A percentile compares a stretch with the other conserved stretches of the same genome.
These are phyloP conservation scores for Phlyctochytrium arcticum DNA, from an alignment of 192 early-diverging fungal species.

Conservation along the genomic window DNA sequence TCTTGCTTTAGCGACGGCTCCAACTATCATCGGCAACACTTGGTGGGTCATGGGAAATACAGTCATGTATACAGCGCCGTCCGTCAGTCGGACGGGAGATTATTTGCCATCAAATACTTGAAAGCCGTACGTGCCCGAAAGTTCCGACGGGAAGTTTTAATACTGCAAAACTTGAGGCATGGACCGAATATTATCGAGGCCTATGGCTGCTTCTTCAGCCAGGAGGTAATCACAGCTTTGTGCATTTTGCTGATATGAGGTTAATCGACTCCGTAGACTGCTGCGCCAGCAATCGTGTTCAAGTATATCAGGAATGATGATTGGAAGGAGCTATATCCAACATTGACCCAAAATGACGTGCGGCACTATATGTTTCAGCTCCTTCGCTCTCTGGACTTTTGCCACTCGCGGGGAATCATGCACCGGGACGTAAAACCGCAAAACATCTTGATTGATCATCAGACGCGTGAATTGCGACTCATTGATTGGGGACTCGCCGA, in stretches of 20 bases:
- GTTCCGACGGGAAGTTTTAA: slow-evolving; percentile 38
- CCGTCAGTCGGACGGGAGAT: background rate
- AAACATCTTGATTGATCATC: slow-evolving; percentile 42
- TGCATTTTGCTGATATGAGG: background rate
- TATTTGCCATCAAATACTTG: slow-evolving; percentile 31
- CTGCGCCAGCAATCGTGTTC: slow-evolving; percentile 29
- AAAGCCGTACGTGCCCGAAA: slow-evolving; percentile 26
- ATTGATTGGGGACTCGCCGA: slow-evolving; percentile 49
- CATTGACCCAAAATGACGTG: slow-evolving; percentile 22
- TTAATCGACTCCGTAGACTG: slow-evolving; percentile 7
- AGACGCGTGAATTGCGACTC: slow-evolving; percentile 26
- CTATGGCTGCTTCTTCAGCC: background rate
- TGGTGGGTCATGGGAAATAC: slow-evolving; percentile 14
- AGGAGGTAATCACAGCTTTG: background rate
- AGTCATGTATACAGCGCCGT: slow-evolving; percentile 11
- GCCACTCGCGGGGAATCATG: slow-evolving; percentile 44
- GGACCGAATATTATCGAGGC: slow-evolving; percentile 40
- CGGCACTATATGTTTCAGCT: slow-evolving; percentile 29
- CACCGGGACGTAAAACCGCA: slow-evolving; percentile 54
- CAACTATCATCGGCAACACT: background rate
- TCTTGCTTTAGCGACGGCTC: slow-evolving; percentile 6
- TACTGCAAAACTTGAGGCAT: slow-evolving; percentile 32
- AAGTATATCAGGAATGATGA: slow-evolving; percentile 11
- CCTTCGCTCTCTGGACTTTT: slow-evolving; percentile 26
- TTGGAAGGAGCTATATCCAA: slow-evolving; percentile 38